phyloP scores from a whole-genome alignment of 164 flowering plant genomes.

The Vitis amurensis region DNA sequence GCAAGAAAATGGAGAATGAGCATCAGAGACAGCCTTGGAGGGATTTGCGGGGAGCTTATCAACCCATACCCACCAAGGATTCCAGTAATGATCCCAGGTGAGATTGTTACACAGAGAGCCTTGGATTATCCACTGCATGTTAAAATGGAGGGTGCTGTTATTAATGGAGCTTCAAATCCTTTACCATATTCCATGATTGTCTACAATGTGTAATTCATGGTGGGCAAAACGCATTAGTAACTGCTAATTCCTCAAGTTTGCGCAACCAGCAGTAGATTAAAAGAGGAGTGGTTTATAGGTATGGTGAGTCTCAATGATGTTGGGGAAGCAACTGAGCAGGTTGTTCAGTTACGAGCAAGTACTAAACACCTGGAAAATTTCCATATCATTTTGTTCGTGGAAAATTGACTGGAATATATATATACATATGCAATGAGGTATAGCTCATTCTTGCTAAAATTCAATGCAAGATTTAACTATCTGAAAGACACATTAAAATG shows the following conservation, averaged over 20 bases:
- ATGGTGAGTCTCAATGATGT: no score
- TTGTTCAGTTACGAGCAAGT: no score
- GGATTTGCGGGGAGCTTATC: slow-evolving; percentile 55
- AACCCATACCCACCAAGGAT: slow-evolving; percentile 72
- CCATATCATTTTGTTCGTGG: no score
- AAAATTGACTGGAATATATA: no score
- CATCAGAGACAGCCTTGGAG: slow-evolving; percentile 39
- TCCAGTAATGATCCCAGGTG: slow-evolving; percentile 58
- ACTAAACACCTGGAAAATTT: no score
- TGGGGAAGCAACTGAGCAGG: no score
- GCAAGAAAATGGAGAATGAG: slow-evolving; percentile 42
- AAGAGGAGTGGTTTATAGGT: no score
- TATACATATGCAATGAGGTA: no score
- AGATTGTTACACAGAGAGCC: slow-evolving; percentile 39
- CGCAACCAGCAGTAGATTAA: no score
- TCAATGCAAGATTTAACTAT: no score
- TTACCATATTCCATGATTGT: slow-evolving; percentile 41
- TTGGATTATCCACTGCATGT: slow-evolving; percentile 39
- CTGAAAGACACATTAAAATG: no score
- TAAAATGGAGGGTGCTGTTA: slow-evolving; percentile 40
- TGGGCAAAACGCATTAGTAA: background rate
- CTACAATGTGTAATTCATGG: slow-evolving; percentile 21
- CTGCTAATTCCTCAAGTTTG: background rate
- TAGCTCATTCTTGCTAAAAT: no score
- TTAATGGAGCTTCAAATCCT: slow-evolving; percentile 54